These are phyloP conservation scores for Tricholomella constricta DNA, from an alignment of 768 basidiomycete species.

Conservation along the genomic window DNA sequence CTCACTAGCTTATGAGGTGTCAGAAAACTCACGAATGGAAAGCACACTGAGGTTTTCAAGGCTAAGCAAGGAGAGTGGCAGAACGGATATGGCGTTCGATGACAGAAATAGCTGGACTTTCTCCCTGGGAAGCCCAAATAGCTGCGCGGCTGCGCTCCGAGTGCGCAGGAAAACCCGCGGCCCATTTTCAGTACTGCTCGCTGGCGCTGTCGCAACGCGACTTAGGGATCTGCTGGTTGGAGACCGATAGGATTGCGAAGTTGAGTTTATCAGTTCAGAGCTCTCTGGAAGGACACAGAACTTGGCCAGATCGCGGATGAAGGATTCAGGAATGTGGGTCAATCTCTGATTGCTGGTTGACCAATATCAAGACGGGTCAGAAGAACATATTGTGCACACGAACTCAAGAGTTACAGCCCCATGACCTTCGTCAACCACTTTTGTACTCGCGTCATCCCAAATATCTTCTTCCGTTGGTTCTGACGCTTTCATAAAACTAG, in stretches of 20 bases:
- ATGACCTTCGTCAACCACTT: constrained; percentile 47
- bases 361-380: neutral
- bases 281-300: constrained; percentile 46
- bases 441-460: constrained; percentile 50
- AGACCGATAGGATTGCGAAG: neutral
- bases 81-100: constrained; percentile 49
- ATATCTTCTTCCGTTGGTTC: constrained; percentile 36
- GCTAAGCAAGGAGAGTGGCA: constrained; percentile 61
- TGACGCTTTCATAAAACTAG: neutral
- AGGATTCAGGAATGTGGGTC: constrained; percentile 49
- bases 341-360: constrained; percentile 39
- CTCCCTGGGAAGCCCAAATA: constrained; percentile 44
- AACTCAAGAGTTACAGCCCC: constrained; percentile 61
- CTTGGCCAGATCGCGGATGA: constrained; percentile 46
- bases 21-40: constrained; percentile 54
- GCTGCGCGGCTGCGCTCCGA: constrained; percentile 31
- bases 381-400: constrained; percentile 17
- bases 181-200: constrained; percentile 14
- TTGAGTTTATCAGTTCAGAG: constrained; percentile 26
- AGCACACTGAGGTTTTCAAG: constrained; percentile 62
- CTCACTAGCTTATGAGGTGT: neutral
- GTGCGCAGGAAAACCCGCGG: constrained; percentile 24
- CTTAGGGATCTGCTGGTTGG: constrained; percentile 25
- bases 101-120: constrained; percentile 60
- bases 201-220: constrained; percentile 39